These are phyloP conservation scores for Amphichorda felina DNA, from an alignment of 2,329 filamentous ascomycete genomes.

Conservation along the genomic window DNA sequence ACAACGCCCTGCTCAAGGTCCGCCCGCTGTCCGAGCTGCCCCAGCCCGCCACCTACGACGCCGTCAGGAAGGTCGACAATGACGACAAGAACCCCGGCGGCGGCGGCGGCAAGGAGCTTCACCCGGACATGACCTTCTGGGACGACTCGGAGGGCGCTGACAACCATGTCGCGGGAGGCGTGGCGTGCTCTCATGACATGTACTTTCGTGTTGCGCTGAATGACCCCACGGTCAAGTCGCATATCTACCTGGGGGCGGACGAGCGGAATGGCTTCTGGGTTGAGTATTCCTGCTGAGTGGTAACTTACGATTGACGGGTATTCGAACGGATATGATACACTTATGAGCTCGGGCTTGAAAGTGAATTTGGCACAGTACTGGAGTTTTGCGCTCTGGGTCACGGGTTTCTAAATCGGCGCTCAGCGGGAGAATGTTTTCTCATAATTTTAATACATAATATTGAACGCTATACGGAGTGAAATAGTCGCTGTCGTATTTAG, in stretches of 20 bases:
- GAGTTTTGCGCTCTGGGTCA: too few relatives aligned
- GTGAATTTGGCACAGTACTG: too few relatives aligned
- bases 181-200: conserved; percentile 14
- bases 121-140: conserved; percentile 18
- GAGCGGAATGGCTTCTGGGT: conserved; percentile 14
- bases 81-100: background rate
- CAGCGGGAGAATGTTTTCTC: too few relatives aligned
- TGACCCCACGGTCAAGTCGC: conserved; percentile 9
- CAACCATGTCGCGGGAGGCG: conserved; percentile 9
- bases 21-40: conserved; percentile 9
- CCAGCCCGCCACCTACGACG: conserved; percentile 7
- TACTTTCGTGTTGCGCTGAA: conserved; percentile 14
- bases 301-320: too few relatives aligned
- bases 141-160: conserved; percentile 6
- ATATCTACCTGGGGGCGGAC: conserved; percentile 17
- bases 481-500: too few relatives aligned
- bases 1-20: conserved; percentile 10
- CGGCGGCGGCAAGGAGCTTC: conserved; percentile 3
- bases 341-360: too few relatives aligned
- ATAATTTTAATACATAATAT: too few relatives aligned
- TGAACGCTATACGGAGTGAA: too few relatives aligned
- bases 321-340: too few relatives aligned
- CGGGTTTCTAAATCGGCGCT: too few relatives aligned
- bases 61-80: background rate
- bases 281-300: conserved; percentile 4